These are phyloP conservation scores for Calonectria pteridis DNA, from an alignment of 2,329 filamentous ascomycete species.

Conservation along the genomic window DNA sequence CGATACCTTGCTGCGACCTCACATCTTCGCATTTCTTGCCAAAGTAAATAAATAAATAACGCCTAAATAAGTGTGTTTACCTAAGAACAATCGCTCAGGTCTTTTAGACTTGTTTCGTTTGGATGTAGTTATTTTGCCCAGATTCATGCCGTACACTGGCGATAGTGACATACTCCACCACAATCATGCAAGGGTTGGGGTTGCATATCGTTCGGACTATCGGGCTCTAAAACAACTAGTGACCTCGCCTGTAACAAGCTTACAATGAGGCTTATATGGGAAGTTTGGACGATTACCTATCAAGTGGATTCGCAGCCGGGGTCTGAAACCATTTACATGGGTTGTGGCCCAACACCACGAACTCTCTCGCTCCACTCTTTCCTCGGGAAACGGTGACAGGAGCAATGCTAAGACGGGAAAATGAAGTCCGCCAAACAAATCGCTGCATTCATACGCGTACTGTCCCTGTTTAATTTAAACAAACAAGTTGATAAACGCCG, in stretches of 20 bases:
- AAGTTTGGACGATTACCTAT: constrained; percentile 2
- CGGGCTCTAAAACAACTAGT: background rate
- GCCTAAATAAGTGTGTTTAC: too few species aligned
- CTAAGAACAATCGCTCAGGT: too few species aligned
- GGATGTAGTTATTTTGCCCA: too few species aligned
- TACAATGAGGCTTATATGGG: constrained; percentile 12
- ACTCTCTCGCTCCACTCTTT: background rate
- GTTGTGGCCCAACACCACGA: background rate
- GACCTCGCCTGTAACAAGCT: constrained; percentile 7
- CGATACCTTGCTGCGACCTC: too few species aligned
- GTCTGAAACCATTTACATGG: constrained; percentile 15
- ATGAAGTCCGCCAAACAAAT: constrained; percentile 37
- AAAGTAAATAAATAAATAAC: too few species aligned
- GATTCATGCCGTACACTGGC: too few species aligned
- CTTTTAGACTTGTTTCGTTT: too few species aligned
- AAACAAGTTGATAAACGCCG: constrained; percentile 21
- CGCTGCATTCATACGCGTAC: background rate
- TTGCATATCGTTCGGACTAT: background rate
- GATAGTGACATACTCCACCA: too few species aligned
- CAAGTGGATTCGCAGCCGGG: background rate
- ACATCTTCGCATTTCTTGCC: too few species aligned
- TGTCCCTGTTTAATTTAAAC: constrained; percentile 8
- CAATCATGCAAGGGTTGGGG: too few species aligned
- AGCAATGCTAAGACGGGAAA: constrained; percentile 38
- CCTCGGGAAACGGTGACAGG: background rate